phyloP scores from a whole-genome alignment of 306 rosid species.

The Fragaria iinumae region DNA sequence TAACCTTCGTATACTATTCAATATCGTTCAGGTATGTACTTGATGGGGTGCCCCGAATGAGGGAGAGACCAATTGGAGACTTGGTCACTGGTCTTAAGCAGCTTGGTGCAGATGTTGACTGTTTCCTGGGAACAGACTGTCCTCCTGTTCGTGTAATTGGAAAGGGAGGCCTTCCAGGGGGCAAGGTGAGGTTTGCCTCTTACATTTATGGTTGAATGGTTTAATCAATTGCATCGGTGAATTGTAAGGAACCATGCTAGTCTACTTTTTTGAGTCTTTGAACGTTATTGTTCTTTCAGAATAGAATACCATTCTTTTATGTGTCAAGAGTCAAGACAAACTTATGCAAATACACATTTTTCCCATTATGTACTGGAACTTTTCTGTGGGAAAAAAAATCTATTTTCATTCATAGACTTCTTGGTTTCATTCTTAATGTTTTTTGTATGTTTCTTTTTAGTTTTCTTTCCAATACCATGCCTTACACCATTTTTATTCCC shows the following conservation, averaged over 20 bases:
- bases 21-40: conserved; percentile 72
- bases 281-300: not conserved
- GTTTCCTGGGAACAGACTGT: conserved; percentile 90
- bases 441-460: not conserved
- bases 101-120: conserved; percentile 94
- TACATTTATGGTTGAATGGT: not conserved
- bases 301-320: not conserved
- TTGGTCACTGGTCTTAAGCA: conserved; percentile 91
- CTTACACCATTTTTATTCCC: not conserved
- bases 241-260: not conserved
- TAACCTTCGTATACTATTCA: conserved; percentile 14
- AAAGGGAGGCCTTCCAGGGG: conserved; percentile 98
- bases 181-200: conserved; percentile 59
- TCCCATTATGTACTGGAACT: not conserved
- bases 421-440: not conserved
- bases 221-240: not conserved
- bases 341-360: not conserved
- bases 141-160: conserved; percentile 94
- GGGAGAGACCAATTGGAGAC: conserved; percentile 98
- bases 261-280: not conserved
- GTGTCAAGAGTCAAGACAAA: not conserved
- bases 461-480: not conserved
- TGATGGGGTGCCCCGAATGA: conserved; percentile 99
- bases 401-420: not conserved
- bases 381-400: not conserved